Conservation (phyloP, 257 asterid species). For the Lavandula angustifolia region DNA sequence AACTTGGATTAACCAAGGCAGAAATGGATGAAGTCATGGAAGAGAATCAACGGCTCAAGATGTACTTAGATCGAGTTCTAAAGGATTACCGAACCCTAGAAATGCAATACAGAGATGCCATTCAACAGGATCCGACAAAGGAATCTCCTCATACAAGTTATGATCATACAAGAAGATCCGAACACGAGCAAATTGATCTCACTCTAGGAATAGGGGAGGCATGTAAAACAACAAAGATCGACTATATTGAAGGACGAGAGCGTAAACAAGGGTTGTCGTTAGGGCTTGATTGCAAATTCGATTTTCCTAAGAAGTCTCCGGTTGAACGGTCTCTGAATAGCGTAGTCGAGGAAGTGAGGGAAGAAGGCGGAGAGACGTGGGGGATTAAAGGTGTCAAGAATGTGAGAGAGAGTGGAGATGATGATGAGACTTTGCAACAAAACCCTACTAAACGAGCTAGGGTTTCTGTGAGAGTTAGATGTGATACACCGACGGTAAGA, state of each 20-base stretch:
- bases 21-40: slow-evolving; percentile 78
- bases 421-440: slow-evolving; percentile 61
- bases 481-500: slow-evolving; percentile 87
- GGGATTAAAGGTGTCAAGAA: slow-evolving; percentile 44
- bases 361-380: slow-evolving; percentile 53
- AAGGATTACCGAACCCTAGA: slow-evolving; percentile 74
- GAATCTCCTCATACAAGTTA: slow-evolving; percentile 26
- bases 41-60: slow-evolving; percentile 74
- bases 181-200: slow-evolving; percentile 55
- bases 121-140: slow-evolving; percentile 40
- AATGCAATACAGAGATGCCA: slow-evolving; percentile 55
- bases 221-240: slow-evolving; percentile 27
- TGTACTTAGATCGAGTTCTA: slow-evolving; percentile 54
- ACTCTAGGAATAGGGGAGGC: slow-evolving; percentile 58
- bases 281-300: slow-evolving; percentile 63
- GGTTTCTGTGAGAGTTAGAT: slow-evolving; percentile 92
- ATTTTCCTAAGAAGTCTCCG: slow-evolving; percentile 28
- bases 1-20: slow-evolving; percentile 60
- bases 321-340: slow-evolving; percentile 41
- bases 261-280: slow-evolving; percentile 52
- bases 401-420: slow-evolving; percentile 55
- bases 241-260: slow-evolving; percentile 32
- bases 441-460: slow-evolving; percentile 86
- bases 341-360: slow-evolving; percentile 61
- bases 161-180: slow-evolving; percentile 35